Evolutionary conservation across 192 early-diverging fungal species (phyloP), one percentile per base, ranked within the genome.

Genomic region (Podila minutissima): DNA sequence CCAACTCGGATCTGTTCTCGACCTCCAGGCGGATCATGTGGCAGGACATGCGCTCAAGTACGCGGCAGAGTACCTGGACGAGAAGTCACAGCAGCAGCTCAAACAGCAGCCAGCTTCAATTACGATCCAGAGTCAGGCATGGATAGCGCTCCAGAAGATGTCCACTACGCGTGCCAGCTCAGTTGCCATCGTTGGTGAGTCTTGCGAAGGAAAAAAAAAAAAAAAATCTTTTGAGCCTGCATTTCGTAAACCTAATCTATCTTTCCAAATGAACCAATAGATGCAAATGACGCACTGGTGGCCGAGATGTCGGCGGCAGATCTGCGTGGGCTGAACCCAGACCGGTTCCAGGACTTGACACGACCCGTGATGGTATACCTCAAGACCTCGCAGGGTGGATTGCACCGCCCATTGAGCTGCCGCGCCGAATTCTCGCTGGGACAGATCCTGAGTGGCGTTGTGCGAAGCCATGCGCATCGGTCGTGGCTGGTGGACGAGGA

Each of bases 281-380:
- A 89, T 53, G 85, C 87, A 55, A 71, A 89, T 59, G 89, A 86
- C 22, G 69, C 63, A 6, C 62, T 95, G 12, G 88, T 92, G 4
- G 90, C 88, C 46, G 93, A 92, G 73, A 82, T 95, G 33, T 92
- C 90, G 13, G 91, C 92, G 4, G 86, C 87, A 13, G 94, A 95
- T 84, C 73, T 95, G 37, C 75, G 93, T n/a, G 93, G 93, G 17
- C 68, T 95, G 22, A 93, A 89, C 59, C 68, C 83, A 26, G 82
- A 83, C 22, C 82, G 89, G 29, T 75, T 93, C 37, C 79, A 84
- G 32, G 75, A 85, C n/a, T 82, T 95, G 59, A 74, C 83, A 13
- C 83, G 86, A 64, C 91, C 91, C 3, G 90, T 94, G 0, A 82
- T 93, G 29, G 88, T 86, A 53, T 95, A 89, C 68, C 59, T 95